Percentiles rank a stretch among this genome's conserved stretches.
phyloP scores from a whole-genome alignment of 768 basidiomycete species.

The Suillus bovinus region DNA sequence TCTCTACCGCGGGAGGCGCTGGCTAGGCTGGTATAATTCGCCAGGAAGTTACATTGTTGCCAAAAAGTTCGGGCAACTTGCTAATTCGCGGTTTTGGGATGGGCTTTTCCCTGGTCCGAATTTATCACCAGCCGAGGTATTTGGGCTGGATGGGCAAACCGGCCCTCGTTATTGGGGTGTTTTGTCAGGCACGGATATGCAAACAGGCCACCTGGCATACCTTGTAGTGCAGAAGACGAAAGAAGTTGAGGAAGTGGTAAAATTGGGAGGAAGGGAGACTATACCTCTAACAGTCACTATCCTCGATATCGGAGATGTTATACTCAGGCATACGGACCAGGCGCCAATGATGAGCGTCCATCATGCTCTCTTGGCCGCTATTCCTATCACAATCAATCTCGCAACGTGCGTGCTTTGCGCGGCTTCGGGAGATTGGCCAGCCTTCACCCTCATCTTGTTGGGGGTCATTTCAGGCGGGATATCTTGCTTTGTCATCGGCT shows the following conservation, averaged over 20 bases:
- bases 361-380: conserved; percentile 19
- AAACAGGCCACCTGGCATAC: conserved; percentile 24
- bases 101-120: conserved; percentile 25
- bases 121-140: conserved; percentile 18
- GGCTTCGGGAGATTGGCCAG: conserved; percentile 29
- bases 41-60: conserved; percentile 34
- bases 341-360: conserved; percentile 8
- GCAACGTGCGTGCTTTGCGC: conserved; percentile 27
- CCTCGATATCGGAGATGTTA: conserved; percentile 13
- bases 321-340: conserved; percentile 11
- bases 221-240: conserved; percentile 19
- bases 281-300: conserved; percentile 19
- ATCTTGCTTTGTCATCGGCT: conserved; percentile 32
- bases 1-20: conserved; percentile 31
- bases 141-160: conserved; percentile 28
- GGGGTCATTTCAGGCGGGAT: conserved; percentile 34
- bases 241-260: conserved; percentile 9
- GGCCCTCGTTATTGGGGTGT: conserved; percentile 31
- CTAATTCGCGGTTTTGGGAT: conserved; percentile 26
- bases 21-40: conserved; percentile 40
- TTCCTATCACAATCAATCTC: conserved; percentile 28
- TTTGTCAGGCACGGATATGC: conserved; percentile 23
- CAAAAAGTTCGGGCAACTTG: conserved; percentile 31
- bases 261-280: conserved; percentile 22
- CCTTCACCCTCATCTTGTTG: conserved; percentile 32